Evolutionary conservation across 78 protist species (phyloP), one percentile per base, ranked within the genome.

Genomic region (Speleostelium caveatum): DNA sequence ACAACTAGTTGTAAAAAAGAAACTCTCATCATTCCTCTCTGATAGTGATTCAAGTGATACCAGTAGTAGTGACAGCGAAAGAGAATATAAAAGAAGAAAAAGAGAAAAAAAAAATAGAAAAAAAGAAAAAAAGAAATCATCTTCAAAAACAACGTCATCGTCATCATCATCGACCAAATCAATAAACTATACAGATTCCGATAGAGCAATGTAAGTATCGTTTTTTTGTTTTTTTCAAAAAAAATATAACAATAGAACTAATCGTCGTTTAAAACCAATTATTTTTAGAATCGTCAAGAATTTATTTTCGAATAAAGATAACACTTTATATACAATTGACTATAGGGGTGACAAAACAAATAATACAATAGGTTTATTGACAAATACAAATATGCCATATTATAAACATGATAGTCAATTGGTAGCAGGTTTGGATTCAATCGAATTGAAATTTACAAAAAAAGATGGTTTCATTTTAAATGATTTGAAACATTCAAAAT

Each of bases 261-360:
- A n/a, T n/a, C n/a, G n/a, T n/a, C n/a, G n/a, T n/a, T n/a, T 22
- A 24, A 67, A 8, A 53, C 19, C 28, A 3, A 72, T n/a, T 21
- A 45, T 32, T 51, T 17, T 17, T 26, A 73, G 3, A 73, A 3
- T 73, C n/a, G 22, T 32, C 5, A 19, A 58, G 4, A 17, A 58
- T 56, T 17, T 58, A 68, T 68, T 49, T 68, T 4, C 5, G 28
- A 26, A 3, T n/a, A 28, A 14, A 17, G 7, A 24, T 24, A 26
- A 39, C 36, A 32, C 38, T 22, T 1, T 10, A 30, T 60, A 62
- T 49, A n/a, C 5, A 28, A 19, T n/a, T 19, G 79, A 73, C 16
- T 83, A 69, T 69, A 56, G n/a, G 33, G 91, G 75, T 28, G 42
- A 59, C 33, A 35, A 16, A 45, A 41, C 78, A n/a, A 56, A 72